phyloP scores from a whole-genome alignment of 495 filamentous ascomycete species.

The Penicillium lagena region DNA sequence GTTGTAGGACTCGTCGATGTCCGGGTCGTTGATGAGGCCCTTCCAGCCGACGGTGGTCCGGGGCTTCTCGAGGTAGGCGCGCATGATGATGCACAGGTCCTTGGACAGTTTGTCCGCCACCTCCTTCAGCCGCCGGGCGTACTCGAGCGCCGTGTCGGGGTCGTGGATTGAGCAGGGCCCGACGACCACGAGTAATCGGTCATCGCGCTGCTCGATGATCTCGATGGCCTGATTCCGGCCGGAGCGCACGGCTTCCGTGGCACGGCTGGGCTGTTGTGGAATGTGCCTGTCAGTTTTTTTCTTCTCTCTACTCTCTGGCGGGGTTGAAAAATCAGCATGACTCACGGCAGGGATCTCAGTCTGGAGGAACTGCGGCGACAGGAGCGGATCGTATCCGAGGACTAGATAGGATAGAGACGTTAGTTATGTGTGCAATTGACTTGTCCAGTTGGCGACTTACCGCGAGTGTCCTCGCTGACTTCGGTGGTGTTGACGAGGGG shows the following conservation, averaged over 20 bases:
- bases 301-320: not conserved
- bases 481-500: slow-evolving; percentile 43
- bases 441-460: slow-evolving; percentile 22
- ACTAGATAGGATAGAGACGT: slow-evolving; percentile 46
- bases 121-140: slow-evolving; percentile 68
- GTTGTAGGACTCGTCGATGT: slow-evolving; percentile 94
- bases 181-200: slow-evolving; percentile 89
- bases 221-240: slow-evolving; percentile 77
- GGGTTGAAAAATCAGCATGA: slow-evolving; percentile 21
- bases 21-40: slow-evolving; percentile 96
- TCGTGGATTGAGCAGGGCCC: slow-evolving; percentile 98
- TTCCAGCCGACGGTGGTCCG: slow-evolving; percentile 99
- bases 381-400: slow-evolving; percentile 89
- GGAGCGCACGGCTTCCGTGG: slow-evolving; percentile 64
- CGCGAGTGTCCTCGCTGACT: slow-evolving; percentile 47
- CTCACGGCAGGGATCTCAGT: slow-evolving; percentile 78
- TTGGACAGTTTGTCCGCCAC: slow-evolving; percentile 67
- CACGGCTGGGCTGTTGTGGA: slow-evolving; percentile 32
- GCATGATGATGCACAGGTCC: slow-evolving; percentile 92
- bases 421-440: not conserved
- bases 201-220: slow-evolving; percentile 73
- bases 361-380: slow-evolving; percentile 81
- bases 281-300: slow-evolving; percentile 5
- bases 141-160: slow-evolving; percentile 80
- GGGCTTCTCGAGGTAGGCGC: slow-evolving; percentile 97